Evolutionary conservation across 2,329 filamentous ascomycete genomes (phyloP), one percentile per base, ranked within the genome.

Genomic region (Penicillium sp.): DNA sequence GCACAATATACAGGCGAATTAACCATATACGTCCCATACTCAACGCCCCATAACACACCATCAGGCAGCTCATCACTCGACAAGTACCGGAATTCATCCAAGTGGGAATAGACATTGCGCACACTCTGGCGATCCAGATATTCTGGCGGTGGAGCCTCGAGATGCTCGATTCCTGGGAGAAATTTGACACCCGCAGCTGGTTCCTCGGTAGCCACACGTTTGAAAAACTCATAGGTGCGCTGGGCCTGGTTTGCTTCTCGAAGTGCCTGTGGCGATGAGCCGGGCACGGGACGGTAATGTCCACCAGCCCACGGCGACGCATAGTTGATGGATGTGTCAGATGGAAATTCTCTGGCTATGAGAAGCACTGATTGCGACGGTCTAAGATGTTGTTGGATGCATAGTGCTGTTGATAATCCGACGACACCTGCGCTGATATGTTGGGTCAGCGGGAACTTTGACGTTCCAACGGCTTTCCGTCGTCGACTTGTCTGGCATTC

Each of bases 291-390:
- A 1, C 75, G 70, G 53, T 74, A 76, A 58, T 77, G 75, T 1
- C 73, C 75, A 23, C 74, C 74, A 1, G 74, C 73, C 69, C 72
- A 75, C 27, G 71, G 70, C 1, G 72, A 75, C 35, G 75, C 67
- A 57, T 76, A 77, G 61, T 74, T 69, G 40, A 71, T 57, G 13
- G 72, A 74, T 6, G 68, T 65, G 40, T 65, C 57, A 43, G 62
- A 60, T 18, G 72, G 72, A 45, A 74, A 68, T 39, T 74, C 68
- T 20, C 67, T 60, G 29, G 74, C 72, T 40, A 74, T 56, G 13
- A 76, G 62, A 9, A 71, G 60, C 46, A 75, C 64, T 28, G 50
- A 64, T 60, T 60, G 67, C 12, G 38, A 56, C n/a, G 42, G 53
- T 23, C 20, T 47, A 20, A 64, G 59, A 41, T 57, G 54, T 48